A percentile compares a stretch with the other conserved stretches of the same genome.
Evolutionary conservation across 2,329 filamentous ascomycete species (phyloP).

Genomic region (Ceratocystis harringtonii): DNA sequence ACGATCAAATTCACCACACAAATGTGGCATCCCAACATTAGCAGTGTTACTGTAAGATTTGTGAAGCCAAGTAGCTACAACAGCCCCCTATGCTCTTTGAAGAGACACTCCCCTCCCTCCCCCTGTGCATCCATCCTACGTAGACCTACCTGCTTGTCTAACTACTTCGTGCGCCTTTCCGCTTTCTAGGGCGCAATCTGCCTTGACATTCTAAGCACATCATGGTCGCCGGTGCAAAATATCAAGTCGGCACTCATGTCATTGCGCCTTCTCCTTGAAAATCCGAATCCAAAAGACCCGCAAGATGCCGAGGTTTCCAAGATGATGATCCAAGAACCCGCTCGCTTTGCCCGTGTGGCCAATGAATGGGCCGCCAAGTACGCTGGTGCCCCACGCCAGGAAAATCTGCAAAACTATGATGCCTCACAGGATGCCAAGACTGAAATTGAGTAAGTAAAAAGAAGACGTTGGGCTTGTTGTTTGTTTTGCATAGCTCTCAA

Average conservation of each 20-base stretch:
- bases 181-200: constrained; percentile 76
- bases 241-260: constrained; percentile 92
- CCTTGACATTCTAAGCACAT: constrained; percentile 74
- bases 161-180: not conserved
- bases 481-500: not conserved
- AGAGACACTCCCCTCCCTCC: not conserved
- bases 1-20: constrained; percentile 83
- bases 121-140: not conserved
- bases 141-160: not conserved
- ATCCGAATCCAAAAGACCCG: constrained; percentile 87
- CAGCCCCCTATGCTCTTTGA: not conserved
- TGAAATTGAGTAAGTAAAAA: constrained; percentile 19
- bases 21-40: constrained; percentile 96
- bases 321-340: constrained; percentile 69
- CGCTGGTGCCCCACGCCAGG: constrained; percentile 53
- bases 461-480: no score
- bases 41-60: constrained; percentile 66
- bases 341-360: constrained; percentile 65
- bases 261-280: constrained; percentile 80
- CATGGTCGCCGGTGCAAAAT: constrained; percentile 92
- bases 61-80: not conserved
- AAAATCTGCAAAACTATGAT: constrained; percentile 22
- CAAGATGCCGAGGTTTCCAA: constrained; percentile 91
- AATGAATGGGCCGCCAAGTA: constrained; percentile 80
- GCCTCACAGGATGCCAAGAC: not conserved